A percentile compares a stretch with the other conserved stretches of the same genome.
phyloP scores from a whole-genome alignment of 129 eudicot species.

The Tagetes erecta region DNA sequence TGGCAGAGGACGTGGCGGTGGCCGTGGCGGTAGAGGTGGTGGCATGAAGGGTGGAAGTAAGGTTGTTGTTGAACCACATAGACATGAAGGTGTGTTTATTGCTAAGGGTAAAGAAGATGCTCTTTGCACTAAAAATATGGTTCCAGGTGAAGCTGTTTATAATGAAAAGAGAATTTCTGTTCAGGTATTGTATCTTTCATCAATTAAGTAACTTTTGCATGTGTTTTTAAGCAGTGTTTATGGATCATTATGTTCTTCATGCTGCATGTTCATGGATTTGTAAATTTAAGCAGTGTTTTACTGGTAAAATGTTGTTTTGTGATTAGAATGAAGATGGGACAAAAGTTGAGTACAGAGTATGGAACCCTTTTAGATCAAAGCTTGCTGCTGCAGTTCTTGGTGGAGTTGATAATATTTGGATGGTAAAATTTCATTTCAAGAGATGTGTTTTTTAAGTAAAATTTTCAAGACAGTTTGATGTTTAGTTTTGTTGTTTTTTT shows the following conservation, averaged over 20 bases:
- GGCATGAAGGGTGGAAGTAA: constrained; percentile 87
- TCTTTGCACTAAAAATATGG: constrained; percentile 83
- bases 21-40: constrained; percentile 51
- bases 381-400: constrained; percentile 87
- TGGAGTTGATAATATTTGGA: constrained; percentile 90
- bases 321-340: constrained; percentile 84
- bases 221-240: no score
- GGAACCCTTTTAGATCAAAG: constrained; percentile 99
- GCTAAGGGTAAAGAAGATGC: constrained; percentile 92
- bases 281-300: background rate
- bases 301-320: background rate
- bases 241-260: no score
- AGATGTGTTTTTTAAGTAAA: background rate
- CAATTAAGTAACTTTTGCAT: background rate
- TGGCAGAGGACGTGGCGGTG: constrained; percentile 41
- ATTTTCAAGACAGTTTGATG: background rate
- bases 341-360: constrained; percentile 87
- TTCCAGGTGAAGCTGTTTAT: constrained; percentile 90
- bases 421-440: constrained; percentile 47
- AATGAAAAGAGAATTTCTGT: constrained; percentile 81
- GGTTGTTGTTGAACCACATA: constrained; percentile 80
- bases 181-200: constrained; percentile 48
- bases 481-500: background rate
- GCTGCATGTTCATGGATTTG: background rate
- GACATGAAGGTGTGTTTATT: constrained; percentile 85